Conservation (phyloP, 192 early-diverging fungal genomes). For the Phlyctochytrium planicorne region DNA sequence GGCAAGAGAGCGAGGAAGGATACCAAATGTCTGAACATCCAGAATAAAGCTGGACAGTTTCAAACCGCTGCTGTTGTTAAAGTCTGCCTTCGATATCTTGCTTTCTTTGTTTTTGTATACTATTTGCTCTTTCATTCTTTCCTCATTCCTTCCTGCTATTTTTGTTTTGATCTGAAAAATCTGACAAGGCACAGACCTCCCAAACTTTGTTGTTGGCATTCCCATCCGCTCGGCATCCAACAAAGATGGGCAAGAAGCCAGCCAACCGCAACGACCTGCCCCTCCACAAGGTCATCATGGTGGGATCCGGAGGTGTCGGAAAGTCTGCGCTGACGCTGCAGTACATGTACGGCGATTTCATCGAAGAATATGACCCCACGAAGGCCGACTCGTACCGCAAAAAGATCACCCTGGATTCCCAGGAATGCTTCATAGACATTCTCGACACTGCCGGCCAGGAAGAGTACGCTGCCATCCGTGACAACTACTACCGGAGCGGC, state of each 20-base stretch:
- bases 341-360: conserved; percentile 92
- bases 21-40: too few relatives aligned
- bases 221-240: too few relatives aligned
- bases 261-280: conserved; percentile 61
- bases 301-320: conserved; percentile 86
- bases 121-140: too few relatives aligned
- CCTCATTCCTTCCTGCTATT: too few relatives aligned
- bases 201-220: too few relatives aligned
- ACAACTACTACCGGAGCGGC: conserved; percentile 82
- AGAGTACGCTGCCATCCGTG: conserved; percentile 87
- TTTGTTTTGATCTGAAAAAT: too few relatives aligned
- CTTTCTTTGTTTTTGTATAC: too few relatives aligned
- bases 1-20: too few relatives aligned
- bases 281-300: conserved; percentile 91
- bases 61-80: too few relatives aligned
- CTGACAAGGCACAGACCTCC: too few relatives aligned
- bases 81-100: too few relatives aligned
- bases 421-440: conserved; percentile 86
- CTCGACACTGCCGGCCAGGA: conserved; percentile 88
- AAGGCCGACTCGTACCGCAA: conserved; percentile 90
- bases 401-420: conserved; percentile 70
- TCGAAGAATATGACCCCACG: conserved; percentile 92
- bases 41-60: too few relatives aligned
- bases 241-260: conserved; percentile 74
- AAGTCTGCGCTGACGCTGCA: conserved; percentile 87